Percentiles rank a stretch among this genome's conserved stretches.
Conservation (phyloP, 371 early-diverging fungal species). For the Amoeboaphelidium occidentale region DNA sequence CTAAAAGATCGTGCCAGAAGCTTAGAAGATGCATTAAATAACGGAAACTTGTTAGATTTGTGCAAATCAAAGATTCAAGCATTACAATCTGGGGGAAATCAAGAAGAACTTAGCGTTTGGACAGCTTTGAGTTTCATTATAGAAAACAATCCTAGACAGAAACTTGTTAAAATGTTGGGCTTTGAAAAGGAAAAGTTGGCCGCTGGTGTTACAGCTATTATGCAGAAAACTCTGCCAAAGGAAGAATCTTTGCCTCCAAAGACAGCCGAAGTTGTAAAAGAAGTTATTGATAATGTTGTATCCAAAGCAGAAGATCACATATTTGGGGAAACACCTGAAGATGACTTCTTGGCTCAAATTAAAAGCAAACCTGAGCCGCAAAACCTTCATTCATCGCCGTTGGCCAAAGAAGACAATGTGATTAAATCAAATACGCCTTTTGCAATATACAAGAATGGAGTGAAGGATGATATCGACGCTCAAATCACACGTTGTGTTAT, state of each 20-base stretch:
- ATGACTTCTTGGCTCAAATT: not conserved
- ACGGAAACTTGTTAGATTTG: not conserved
- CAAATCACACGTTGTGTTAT: constrained; percentile 58
- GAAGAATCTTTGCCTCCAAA: not conserved
- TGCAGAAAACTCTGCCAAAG: not conserved
- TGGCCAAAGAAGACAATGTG: not conserved
- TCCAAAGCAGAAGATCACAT: not conserved
- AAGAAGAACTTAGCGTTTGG: not conserved
- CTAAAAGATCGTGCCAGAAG: constrained; percentile 32
- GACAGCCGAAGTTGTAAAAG: not conserved
- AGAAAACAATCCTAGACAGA: not conserved
- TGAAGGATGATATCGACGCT: constrained; percentile 36
- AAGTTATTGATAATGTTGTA: not conserved
- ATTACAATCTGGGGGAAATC: not conserved
- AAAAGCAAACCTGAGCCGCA: not conserved
- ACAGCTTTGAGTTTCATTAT: not conserved
- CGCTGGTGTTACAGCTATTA: not conserved
- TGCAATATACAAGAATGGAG: no score
- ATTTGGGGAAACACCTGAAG: no score
- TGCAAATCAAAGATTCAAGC: no score
- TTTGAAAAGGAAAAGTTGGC: not conserved
- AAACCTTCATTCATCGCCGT: not conserved
- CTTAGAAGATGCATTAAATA: constrained; percentile 21
- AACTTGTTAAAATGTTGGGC: not conserved
- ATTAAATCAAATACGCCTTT: no score